Percentiles rank a stretch among this genome's conserved stretches.
Evolutionary conservation across 352 stramenopile species (phyloP).

Genomic region (Poterioochromonas sp.): DNA sequence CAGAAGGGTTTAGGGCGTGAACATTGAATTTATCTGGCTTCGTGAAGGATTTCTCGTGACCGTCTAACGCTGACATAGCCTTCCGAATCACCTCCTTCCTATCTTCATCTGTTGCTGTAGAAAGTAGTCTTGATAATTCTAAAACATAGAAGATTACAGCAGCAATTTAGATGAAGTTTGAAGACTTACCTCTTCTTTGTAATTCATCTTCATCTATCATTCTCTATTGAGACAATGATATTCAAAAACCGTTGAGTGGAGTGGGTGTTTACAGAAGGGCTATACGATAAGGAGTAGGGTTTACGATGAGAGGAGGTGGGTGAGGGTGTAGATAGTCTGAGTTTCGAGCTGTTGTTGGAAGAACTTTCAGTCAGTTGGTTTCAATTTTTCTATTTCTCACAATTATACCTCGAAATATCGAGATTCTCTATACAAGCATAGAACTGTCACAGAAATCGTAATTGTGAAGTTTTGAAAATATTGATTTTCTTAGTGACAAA

Average conservation of each 20-base stretch:
- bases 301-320: too few species aligned
- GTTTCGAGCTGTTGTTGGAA: too few species aligned
- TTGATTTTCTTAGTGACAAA: too few species aligned
- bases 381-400: too few species aligned
- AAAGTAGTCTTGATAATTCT: conserved; percentile 12
- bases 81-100: neutral
- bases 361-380: too few species aligned
- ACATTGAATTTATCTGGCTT: neutral
- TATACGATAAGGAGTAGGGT: too few species aligned
- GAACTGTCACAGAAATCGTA: too few species aligned
- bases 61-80: neutral
- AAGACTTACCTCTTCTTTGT: conserved; percentile 4
- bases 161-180: neutral
- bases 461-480: too few species aligned
- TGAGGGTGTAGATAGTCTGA: too few species aligned
- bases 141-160: neutral
- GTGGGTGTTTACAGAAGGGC: too few species aligned
- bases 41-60: neutral
- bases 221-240: neutral
- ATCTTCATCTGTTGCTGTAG: conserved; percentile 9
- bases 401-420: too few species aligned
- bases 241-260: neutral
- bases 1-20: neutral
- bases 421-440: too few species aligned
- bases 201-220: conserved; percentile 22